phyloP scores from a whole-genome alignment of 192 early-diverging fungal genomes.

The Tieghemiomyces parasiticus region DNA sequence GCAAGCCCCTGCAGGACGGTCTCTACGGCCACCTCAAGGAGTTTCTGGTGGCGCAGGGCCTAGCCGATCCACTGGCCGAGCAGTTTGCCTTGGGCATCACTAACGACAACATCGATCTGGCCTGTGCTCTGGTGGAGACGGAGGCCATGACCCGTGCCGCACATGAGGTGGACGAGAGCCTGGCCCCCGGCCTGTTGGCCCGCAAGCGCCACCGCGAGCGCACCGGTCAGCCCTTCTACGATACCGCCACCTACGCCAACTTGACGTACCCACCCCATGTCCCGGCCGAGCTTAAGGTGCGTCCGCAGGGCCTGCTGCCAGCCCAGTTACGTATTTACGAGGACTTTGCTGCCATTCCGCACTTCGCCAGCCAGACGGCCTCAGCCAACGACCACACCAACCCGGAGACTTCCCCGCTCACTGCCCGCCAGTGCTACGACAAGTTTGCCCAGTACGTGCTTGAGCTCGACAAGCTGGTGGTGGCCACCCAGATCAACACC shows the following conservation, averaged over 20 bases:
- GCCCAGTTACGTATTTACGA: conserved; percentile 77
- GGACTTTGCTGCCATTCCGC: conserved; percentile 58
- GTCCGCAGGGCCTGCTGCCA: conserved; percentile 60
- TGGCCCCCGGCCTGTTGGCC: conserved; percentile 46
- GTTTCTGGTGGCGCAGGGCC: conserved; percentile 22
- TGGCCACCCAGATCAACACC: conserved; percentile 26
- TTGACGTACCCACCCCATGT: conserved; percentile 69
- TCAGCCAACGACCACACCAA: background rate
- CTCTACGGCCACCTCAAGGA: conserved; percentile 39
- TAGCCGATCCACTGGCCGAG: conserved; percentile 42
- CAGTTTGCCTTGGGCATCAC: conserved; percentile 74
- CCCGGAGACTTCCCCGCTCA: conserved; percentile 12
- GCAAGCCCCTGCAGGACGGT: conserved; percentile 79
- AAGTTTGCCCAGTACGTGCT: conserved; percentile 37
- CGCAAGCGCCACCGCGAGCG: conserved; percentile 84
- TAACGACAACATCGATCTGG: conserved; percentile 86
- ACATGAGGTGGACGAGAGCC: conserved; percentile 83
- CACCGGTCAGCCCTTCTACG: conserved; percentile 80
- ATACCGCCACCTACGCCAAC: conserved; percentile 58
- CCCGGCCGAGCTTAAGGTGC: conserved; percentile 75
- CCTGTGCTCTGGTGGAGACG: conserved; percentile 88
- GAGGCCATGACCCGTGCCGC: conserved; percentile 89
- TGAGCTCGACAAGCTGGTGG: conserved; percentile 68
- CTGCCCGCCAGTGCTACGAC: conserved; percentile 25
- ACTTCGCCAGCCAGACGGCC: conserved; percentile 34